Conservation (phyloP, 306 rosid genomes). For the Potentilla sterilis region DNA sequence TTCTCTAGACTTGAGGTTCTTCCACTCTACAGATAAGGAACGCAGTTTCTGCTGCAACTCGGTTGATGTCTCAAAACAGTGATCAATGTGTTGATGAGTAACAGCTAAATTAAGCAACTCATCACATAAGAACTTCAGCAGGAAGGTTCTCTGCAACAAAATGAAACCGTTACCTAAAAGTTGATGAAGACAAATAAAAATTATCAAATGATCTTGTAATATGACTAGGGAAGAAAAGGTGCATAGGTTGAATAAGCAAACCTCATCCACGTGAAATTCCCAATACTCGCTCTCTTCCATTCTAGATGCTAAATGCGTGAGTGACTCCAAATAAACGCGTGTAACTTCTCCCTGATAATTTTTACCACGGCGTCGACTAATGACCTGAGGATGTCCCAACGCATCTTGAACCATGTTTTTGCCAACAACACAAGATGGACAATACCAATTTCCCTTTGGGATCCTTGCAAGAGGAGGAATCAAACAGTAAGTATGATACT, state of each 20-base stretch:
- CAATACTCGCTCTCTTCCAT: slow-evolving; percentile 96
- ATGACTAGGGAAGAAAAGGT: slow-evolving; percentile 25
- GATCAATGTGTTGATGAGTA: slow-evolving; percentile 87
- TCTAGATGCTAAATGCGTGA: slow-evolving; percentile 55
- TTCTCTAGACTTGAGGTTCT: slow-evolving; percentile 76
- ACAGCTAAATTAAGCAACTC: slow-evolving; percentile 81
- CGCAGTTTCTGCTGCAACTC: slow-evolving; percentile 94
- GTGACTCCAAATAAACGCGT: slow-evolving; percentile 64
- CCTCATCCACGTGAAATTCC: slow-evolving; percentile 75
- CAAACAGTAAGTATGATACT: slow-evolving; percentile 98
- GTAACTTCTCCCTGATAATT: slow-evolving; percentile 68
- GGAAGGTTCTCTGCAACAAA: slow-evolving; percentile 74
- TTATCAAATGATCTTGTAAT: neutral
- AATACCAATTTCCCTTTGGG: slow-evolving; percentile 99
- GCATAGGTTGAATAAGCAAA: slow-evolving; percentile 37
- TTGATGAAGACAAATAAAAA: neutral
- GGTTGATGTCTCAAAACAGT: slow-evolving; percentile 67
- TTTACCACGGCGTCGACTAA: slow-evolving; percentile 50
- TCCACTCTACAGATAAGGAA: slow-evolving; percentile 67
- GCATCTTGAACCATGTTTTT: slow-evolving; percentile 54
- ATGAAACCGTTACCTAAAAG: slow-evolving; percentile 8
- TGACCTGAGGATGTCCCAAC: slow-evolving; percentile 33
- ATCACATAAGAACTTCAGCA: slow-evolving; percentile 82
- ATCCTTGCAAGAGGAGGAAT: slow-evolving; percentile 98
- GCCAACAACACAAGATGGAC: slow-evolving; percentile 86